Conservation (phyloP, 1,284 basidiomycete species). For the Naganishia sp. region DNA sequence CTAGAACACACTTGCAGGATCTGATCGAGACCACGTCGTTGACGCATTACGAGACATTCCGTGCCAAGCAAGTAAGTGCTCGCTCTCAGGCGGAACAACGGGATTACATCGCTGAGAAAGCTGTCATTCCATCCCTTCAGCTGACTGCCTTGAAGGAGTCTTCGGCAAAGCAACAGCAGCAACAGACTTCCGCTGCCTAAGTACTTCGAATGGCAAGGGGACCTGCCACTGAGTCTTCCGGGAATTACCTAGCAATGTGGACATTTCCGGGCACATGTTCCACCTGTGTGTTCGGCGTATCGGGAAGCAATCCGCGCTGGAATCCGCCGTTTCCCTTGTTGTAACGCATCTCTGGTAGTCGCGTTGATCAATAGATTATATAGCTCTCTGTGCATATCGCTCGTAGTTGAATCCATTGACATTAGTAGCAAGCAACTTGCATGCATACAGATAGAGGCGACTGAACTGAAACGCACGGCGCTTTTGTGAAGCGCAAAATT, state of each 20-base stretch:
- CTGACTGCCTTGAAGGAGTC: slow-evolving; percentile 52
- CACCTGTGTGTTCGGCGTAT: too few species aligned
- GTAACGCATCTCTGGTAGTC: too few species aligned
- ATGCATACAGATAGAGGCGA: too few species aligned
- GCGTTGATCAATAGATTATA: too few species aligned
- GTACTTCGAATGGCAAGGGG: background rate
- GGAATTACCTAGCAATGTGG: too few species aligned
- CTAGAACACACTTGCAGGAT: slow-evolving; percentile 93
- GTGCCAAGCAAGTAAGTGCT: slow-evolving; percentile 75
- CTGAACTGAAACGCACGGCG: too few species aligned
- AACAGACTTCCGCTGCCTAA: slow-evolving; percentile 3
- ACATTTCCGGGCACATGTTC: too few species aligned
- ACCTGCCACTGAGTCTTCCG: background rate
- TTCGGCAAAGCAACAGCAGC: slow-evolving; percentile 44
- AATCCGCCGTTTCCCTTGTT: too few species aligned
- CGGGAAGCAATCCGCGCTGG: too few species aligned
- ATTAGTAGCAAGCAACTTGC: too few species aligned
- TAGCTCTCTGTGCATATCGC: too few species aligned
- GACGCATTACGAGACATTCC: slow-evolving; percentile 99
- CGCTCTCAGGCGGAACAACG: background rate
- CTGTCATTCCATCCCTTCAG: background rate
- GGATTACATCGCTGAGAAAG: background rate
- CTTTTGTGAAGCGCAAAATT: slow-evolving; percentile 15
- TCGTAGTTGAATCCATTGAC: too few species aligned
- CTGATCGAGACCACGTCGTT: slow-evolving; percentile 98